Base-by-base conservation (phyloP, 495 filamentous ascomycete genomes). In the Penicillium steckii region DNA sequence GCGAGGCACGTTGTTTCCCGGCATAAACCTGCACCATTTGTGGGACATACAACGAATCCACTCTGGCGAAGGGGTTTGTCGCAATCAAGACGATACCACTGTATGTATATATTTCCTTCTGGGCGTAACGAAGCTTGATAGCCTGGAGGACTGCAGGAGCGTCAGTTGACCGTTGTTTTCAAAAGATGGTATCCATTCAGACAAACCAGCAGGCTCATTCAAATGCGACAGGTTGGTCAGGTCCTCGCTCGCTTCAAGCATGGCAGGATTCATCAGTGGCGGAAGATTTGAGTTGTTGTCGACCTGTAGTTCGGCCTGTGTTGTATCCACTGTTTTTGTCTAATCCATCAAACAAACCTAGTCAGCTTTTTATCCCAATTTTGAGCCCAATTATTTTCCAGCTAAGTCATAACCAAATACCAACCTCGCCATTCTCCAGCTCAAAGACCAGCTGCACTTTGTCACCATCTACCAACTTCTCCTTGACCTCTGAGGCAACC, bases 41-140 rank as follows among this genome's bases (percentile, higher is more conserved):
- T 17, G 94, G 94, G 38, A 97, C 94, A 73, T 99, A 99, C 54
- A 99, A 83, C 25, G 94, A 97, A 65, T 99, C 94, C 55, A 99
- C 95, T 43, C 94, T 80, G 41, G 95, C 94, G 61, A 99, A 99
- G 8, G 94, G 94, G 75, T 99, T 99, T 40, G 94, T 97, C 46
- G 94, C 94, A 71, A 99, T 99, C 58, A 99, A 75, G 48, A 99
- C 94, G 65, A 99, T 99, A 61, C 94, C 94, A 70, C 89, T 95
- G 76, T 99, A 99, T 65, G 94, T 99, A 80, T 99, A 99, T 62
- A 99, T 99, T 64, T 99, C 94, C 66, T 97, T 97, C 68, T 99
- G 95, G 49, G 88, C 84, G 78, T 99, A 99, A 71, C 94, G 90
- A 61, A 99, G 84, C 65, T 90, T 91, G 66, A 99, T 99, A 22